Conservation (phyloP, 495 filamentous ascomycete species). For the Lichina pygmaea region DNA sequence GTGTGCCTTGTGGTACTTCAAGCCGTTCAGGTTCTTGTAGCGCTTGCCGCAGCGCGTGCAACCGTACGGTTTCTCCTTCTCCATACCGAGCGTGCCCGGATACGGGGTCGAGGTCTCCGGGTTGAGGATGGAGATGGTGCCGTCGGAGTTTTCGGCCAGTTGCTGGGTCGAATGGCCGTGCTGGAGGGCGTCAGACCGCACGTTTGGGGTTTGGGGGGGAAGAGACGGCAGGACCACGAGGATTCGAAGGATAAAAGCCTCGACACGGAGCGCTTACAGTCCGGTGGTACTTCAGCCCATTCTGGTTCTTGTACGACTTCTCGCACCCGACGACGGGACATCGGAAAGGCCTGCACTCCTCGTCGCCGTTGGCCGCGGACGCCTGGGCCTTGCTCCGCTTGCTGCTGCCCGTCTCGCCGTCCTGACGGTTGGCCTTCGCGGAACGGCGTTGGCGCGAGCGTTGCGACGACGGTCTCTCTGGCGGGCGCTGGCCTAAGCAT, state of each 20-base stretch:
- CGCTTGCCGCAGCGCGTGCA: constrained; percentile 93
- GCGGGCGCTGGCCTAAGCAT: background rate
- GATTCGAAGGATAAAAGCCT: background rate
- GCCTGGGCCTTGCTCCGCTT: constrained; percentile 29
- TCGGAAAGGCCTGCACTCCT: constrained; percentile 82
- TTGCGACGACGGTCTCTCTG: background rate
- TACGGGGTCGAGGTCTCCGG: constrained; percentile 84
- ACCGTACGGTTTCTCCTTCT: constrained; percentile 96
- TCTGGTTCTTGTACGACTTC: constrained; percentile 99
- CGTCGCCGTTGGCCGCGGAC: constrained; percentile 17
- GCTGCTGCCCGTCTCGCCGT: constrained; percentile 43
- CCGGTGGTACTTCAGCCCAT: constrained; percentile 77
- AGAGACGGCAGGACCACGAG: background rate
- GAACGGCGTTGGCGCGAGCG: constrained; percentile 10
- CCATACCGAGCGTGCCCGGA: constrained; percentile 84
- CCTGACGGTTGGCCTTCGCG: constrained; percentile 4
- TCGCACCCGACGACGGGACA: constrained; percentile 97
- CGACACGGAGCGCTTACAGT: constrained; percentile 22
- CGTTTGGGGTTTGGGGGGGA: background rate
- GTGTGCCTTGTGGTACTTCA: constrained; percentile 80
- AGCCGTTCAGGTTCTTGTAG: constrained; percentile 95
- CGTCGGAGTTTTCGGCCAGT: constrained; percentile 81
- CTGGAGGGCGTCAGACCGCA: constrained; percentile 10
- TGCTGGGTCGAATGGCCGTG: constrained; percentile 94
- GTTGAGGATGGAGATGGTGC: constrained; percentile 94